These are phyloP conservation scores for Bacidia gigantensis DNA, from an alignment of 495 filamentous ascomycete genomes.

Conservation along the genomic window DNA sequence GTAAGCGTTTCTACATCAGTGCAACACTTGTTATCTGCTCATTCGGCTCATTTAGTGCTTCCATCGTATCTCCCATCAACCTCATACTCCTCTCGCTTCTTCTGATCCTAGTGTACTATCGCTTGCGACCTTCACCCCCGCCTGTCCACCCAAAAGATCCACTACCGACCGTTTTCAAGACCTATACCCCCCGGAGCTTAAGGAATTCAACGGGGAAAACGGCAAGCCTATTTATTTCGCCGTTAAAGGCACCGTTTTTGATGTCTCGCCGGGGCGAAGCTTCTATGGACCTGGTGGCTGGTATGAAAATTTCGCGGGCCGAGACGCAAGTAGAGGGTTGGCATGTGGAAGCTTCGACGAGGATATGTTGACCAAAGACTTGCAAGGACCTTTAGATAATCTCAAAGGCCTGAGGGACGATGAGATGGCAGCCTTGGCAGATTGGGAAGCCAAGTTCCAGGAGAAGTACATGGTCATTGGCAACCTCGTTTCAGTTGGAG, in stretches of 20 bases:
- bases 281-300: conserved; percentile 92
- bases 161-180: conserved; percentile 69
- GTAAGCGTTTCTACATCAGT: conserved; percentile 4
- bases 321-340: conserved; percentile 84
- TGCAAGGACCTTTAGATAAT: conserved; percentile 74
- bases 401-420: conserved; percentile 61
- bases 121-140: conserved; percentile 47
- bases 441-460: conserved; percentile 84
- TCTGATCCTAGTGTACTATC: conserved; percentile 53
- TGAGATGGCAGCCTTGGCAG: conserved; percentile 67
- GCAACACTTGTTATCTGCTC: background rate
- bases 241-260: conserved; percentile 74
- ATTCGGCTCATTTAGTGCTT: conserved; percentile 28
- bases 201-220: conserved; percentile 75
- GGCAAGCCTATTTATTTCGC: conserved; percentile 67
- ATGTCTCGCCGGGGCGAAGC: conserved; percentile 69
- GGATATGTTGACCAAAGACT: conserved; percentile 88
- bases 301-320: conserved; percentile 86
- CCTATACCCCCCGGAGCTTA: conserved; percentile 73
- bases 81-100: conserved; percentile 57
- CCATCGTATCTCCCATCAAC: conserved; percentile 67
- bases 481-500: conserved; percentile 63
- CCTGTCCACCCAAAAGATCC: conserved; percentile 53
- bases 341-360: conserved; percentile 90
- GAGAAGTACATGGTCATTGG: conserved; percentile 94